These are phyloP conservation scores for Zygosaccharomyces bisporus DNA, from an alignment of 805 yeast genomes.

Conservation along the genomic window DNA sequence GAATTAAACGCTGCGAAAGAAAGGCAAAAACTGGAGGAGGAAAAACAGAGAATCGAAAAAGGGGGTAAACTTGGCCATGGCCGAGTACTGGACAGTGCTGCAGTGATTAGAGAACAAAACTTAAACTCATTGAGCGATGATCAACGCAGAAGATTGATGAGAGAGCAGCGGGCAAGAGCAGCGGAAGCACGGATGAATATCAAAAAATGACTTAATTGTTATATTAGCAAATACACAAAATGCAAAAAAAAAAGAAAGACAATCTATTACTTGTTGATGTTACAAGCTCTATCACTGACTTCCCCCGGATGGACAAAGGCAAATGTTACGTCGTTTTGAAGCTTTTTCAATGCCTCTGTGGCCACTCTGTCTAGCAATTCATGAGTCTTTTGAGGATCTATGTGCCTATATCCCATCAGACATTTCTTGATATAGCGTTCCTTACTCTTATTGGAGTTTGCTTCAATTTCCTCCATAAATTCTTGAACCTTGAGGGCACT, in stretches of 20 bases:
- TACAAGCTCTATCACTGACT: not conserved
- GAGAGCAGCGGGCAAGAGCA: constrained; percentile 95
- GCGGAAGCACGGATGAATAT: constrained; percentile 77
- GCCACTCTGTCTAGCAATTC: constrained; percentile 20
- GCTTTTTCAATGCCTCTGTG: constrained; percentile 18
- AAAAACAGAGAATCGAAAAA: no score
- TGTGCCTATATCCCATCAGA: constrained; percentile 58
- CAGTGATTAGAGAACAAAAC: constrained; percentile 38
- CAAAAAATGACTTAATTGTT: constrained; percentile 1
- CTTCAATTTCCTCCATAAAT: constrained; percentile 23
- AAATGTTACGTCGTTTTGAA: constrained; percentile 21
- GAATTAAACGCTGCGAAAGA: constrained; percentile 32
- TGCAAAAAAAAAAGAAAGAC: not conserved
- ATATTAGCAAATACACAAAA: not conserved
- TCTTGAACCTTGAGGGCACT: constrained; percentile 49
- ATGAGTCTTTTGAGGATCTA: constrained; percentile 42
- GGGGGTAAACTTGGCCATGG: constrained; percentile 38
- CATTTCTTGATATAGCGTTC: constrained; percentile 52
- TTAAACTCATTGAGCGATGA: constrained; percentile 64
- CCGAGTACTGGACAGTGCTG: constrained; percentile 29
- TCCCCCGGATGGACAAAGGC: constrained; percentile 26
- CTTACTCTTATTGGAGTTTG: constrained; percentile 29
- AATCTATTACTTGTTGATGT: constrained; percentile 3
- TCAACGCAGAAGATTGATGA: constrained; percentile 73
- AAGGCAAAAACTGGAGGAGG: constrained; percentile 19